phyloP scores from a whole-genome alignment of 768 basidiomycete genomes.

The Russula ochroleuca region DNA sequence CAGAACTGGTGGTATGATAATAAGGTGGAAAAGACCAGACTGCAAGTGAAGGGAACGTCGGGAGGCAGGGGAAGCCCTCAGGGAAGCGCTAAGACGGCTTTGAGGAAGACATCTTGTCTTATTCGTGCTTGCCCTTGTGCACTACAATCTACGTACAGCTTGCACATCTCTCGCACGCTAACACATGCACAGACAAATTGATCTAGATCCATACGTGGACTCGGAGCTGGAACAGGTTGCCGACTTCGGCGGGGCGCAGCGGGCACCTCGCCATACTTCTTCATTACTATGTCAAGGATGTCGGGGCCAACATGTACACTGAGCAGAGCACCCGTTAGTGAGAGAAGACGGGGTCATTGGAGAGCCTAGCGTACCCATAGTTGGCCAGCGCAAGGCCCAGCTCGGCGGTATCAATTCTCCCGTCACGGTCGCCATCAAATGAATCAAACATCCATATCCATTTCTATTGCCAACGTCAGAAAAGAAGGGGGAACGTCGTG shows the following conservation, averaged over 20 bases:
- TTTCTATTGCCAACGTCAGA: conserved; percentile 10
- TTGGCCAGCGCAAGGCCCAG: conserved; percentile 6
- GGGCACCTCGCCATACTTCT: conserved; percentile 20
- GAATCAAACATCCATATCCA: conserved; percentile 10
- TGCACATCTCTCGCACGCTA: conserved; percentile 6
- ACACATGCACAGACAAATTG: conserved; percentile 15
- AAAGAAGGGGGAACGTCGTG: neutral
- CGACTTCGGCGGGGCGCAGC: too few species aligned
- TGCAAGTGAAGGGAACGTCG: neutral
- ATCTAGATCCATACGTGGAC: conserved; percentile 4
- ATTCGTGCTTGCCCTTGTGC: neutral
- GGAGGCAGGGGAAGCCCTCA: neutral
- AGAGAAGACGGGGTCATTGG: neutral
- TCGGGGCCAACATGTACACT: conserved; percentile 7
- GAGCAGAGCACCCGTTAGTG: neutral
- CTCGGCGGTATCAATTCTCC: neutral
- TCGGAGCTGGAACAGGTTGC: too few species aligned
- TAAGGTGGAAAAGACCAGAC: neutral
- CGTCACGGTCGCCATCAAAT: conserved; percentile 3
- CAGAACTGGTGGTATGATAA: too few species aligned
- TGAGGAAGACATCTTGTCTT: conserved; percentile 15
- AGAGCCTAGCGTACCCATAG: conserved; percentile 2
- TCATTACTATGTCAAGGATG: conserved; percentile 1
- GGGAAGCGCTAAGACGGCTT: conserved; percentile 7
- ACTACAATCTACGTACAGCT: neutral